Evolutionary conservation across 2,329 filamentous ascomycete genomes (phyloP).

Genomic region (Ascocoryne sarcoides): DNA sequence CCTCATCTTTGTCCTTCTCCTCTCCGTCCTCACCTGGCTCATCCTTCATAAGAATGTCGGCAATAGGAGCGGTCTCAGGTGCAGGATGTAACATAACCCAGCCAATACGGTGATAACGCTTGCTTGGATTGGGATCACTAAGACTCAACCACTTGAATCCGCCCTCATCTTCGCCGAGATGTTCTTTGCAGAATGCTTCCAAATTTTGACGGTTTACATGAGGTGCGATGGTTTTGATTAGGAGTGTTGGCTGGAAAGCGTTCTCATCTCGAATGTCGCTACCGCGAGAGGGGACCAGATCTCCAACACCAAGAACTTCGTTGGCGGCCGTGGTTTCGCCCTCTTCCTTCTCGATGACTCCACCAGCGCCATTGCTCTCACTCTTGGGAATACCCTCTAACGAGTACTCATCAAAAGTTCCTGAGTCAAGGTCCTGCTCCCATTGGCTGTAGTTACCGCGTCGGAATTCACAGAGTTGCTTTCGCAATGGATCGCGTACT

Average conservation of each 20-base stretch:
- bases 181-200: slow-evolving; percentile 88
- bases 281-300: slow-evolving; percentile 74
- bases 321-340: slow-evolving; percentile 86
- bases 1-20: slow-evolving; percentile 44
- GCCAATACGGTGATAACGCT: slow-evolving; percentile 93
- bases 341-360: slow-evolving; percentile 86
- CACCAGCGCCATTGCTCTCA: slow-evolving; percentile 80
- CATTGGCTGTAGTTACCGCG: slow-evolving; percentile 74
- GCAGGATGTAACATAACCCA: slow-evolving; percentile 94
- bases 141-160: slow-evolving; percentile 95
- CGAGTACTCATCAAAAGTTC: slow-evolving; percentile 88
- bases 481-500: slow-evolving; percentile 64
- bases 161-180: slow-evolving; percentile 81
- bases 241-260: slow-evolving; percentile 77
- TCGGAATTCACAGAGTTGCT: slow-evolving; percentile 71
- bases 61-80: slow-evolving; percentile 53
- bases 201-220: slow-evolving; percentile 91
- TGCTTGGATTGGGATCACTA: slow-evolving; percentile 92
- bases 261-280: slow-evolving; percentile 86
- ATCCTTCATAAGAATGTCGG: slow-evolving; percentile 61
- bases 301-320: slow-evolving; percentile 86
- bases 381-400: slow-evolving; percentile 90
- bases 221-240: slow-evolving; percentile 97
- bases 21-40: slow-evolving; percentile 23
- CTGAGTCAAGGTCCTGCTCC: slow-evolving; percentile 77